A percentile compares a stretch with the other conserved stretches of the same genome.
phyloP scores from a whole-genome alignment of 495 filamentous ascomycete genomes.

The Aspergillus diversus region DNA sequence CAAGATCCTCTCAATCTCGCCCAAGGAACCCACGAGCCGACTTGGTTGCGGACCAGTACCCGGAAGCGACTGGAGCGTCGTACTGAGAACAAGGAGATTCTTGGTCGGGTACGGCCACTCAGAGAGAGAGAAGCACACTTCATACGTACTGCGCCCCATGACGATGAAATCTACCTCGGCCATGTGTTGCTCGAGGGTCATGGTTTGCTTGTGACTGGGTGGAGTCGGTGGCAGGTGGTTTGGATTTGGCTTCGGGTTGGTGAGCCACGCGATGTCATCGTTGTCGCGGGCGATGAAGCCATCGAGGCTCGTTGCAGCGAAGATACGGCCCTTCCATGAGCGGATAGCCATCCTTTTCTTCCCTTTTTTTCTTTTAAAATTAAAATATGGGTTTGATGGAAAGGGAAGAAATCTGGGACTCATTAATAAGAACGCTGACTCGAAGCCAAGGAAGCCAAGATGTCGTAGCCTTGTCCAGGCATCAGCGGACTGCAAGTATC shows the following conservation, averaged over 20 bases:
- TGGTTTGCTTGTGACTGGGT: not conserved
- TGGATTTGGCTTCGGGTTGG: conserved; percentile 5
- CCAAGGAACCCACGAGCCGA: conserved; percentile 2
- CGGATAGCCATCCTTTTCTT: conserved; percentile 2
- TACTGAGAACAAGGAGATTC: conserved; percentile 11
- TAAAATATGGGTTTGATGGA: too few relatives aligned
- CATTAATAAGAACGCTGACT: too few relatives aligned
- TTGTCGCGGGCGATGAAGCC: conserved; percentile 17
- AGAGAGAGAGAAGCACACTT: not conserved
- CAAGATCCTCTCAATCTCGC: conserved; percentile 5
- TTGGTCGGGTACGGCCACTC: conserved; percentile 19
- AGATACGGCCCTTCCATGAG: conserved; percentile 14
- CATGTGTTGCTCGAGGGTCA: conserved; percentile 15
- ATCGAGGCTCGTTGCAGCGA: conserved; percentile 21
- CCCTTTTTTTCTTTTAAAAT: too few relatives aligned
- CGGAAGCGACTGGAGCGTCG: not conserved
- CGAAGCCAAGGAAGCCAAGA: too few relatives aligned
- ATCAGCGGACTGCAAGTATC: too few relatives aligned
- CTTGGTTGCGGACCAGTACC: not conserved
- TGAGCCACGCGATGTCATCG: conserved; percentile 19
- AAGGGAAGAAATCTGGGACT: too few relatives aligned
- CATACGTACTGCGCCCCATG: conserved; percentile 21
- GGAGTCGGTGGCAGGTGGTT: conserved; percentile 3
- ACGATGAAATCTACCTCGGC: conserved; percentile 17
- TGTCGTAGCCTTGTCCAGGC: too few relatives aligned